Base-by-base conservation (phyloP, 768 basidiomycete genomes). In the Cystobasidium ongulense region DNA sequence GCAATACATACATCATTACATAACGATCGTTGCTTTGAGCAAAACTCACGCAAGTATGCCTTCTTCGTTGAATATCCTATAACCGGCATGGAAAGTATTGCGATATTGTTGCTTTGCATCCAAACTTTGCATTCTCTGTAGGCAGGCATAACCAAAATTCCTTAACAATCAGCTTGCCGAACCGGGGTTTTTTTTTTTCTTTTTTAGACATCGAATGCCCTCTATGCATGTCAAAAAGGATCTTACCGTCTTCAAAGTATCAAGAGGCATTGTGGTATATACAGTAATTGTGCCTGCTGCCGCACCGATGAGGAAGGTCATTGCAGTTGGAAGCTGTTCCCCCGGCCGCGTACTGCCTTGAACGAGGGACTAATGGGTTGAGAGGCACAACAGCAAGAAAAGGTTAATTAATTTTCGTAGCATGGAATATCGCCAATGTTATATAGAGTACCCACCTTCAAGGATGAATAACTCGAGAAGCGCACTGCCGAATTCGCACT, bases 211-310 rank as follows among this genome's bases (percentile, higher is more conserved):
- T n/a, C n/a, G n/a, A n/a, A n/a, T n/a, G n/a, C n/a, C n/a, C n/a
- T n/a, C n/a, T n/a, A n/a, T n/a, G n/a, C n/a, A 50, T 7, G 10
- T 21, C 46, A 7, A 21, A n/a, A n/a, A n/a, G n/a, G n/a, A n/a
- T n/a, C 46, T 50, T 50, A 50, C 46, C 13, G 96, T 98, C 83
- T 98, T 99, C 82, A 98, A 87, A 35, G 97, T 93, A 79, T 92
- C 95, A 76, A 65, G 18, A 1, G 70, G 62, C 29, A 61, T 70
- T 15, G 35, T 64, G 27, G 39, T 86, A 81, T 91, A 97, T 1
- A 98, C 95, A 0, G 96, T 99, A 8, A 97, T 92, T 27, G 97
- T 84, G 0, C 96, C 96, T 0, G 96, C 94, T 36, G 93, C 86
- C 0, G 89, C 92, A 61, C 96, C 96, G 65, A 98, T 94, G 0